Evolutionary conservation across 208 protist species (phyloP), one percentile per base, ranked within the genome.

Genomic region (Wallacemonas sp.): DNA sequence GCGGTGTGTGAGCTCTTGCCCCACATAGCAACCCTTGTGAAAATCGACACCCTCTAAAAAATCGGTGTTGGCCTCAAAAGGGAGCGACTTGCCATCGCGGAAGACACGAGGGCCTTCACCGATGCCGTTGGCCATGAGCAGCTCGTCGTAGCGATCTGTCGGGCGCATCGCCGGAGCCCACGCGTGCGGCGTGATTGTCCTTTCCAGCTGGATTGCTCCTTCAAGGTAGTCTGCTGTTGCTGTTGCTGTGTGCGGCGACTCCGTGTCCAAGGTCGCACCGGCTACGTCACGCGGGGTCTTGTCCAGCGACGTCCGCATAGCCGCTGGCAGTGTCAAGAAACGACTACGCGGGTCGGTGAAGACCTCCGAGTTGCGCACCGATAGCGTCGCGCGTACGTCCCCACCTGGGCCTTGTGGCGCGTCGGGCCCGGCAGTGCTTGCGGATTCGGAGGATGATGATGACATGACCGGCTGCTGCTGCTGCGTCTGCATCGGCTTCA

Each of bases 11-110:
- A 98, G 84, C 60, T 99, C 96, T 69, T 99, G 97, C 1, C 97
- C 97, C 0, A 99, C 45, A 80, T 99, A 99, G 81, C 97, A 99
- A 31, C 97, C 97, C 68, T 99, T 99, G 68, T 93, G 69, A 51
- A 97, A 99, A 68, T 78, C 79, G 17, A 99, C 84, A 8, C 88
- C 96, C 24, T 73, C 62, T 1, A 98, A 70, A n/a, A 95, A 83
- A 62, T 98, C 96, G 1, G 91, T 59, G 72, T 98, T 98, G 28
- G 68, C 80, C 65, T 99, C 96, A 30, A 98, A 94, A 1, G 95
- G 95, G 0, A 98, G 72, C 19, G 80, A 72, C 71, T 95, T 90
- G 53, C 66, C 72, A 31, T 62, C 27, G 4, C 69, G 62, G 41
- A 97, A 86, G n/a, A 96, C 78, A 1, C 38, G 51, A 0, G 83